Evolutionary conservation across 345 rosid genomes (phyloP).

Genomic region (Boechera retrofracta): DNA sequence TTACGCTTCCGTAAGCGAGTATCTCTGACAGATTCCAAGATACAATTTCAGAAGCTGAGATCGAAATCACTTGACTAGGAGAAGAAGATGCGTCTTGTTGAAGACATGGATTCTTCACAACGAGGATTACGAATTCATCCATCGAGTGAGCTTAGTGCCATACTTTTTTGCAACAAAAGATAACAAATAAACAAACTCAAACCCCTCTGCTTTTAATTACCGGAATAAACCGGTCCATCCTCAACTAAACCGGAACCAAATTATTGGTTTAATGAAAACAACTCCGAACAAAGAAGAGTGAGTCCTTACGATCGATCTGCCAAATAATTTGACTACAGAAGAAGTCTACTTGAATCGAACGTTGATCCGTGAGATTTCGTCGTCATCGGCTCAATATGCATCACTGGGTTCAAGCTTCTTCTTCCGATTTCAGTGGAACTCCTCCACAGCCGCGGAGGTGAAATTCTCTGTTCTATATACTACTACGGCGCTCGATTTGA

Average conservation of each 20-base stretch:
- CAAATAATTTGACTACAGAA: constrained; percentile 4
- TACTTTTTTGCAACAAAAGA: constrained; percentile 13
- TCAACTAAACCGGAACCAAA: neutral
- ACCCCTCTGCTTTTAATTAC: constrained; percentile 6
- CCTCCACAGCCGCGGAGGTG: constrained; percentile 90
- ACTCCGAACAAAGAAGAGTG: neutral
- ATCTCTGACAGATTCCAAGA: constrained; percentile 55
- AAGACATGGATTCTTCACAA: constrained; percentile 41
- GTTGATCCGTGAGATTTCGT: constrained; percentile 31
- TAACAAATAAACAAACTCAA: neutral
- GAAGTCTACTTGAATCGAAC: constrained; percentile 20
- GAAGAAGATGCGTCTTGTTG: constrained; percentile 36
- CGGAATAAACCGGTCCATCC: constrained; percentile 5
- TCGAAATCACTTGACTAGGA: constrained; percentile 26
- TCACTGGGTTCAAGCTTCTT: constrained; percentile 87
- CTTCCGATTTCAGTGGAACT: constrained; percentile 79
- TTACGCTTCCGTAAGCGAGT: constrained; percentile 50
- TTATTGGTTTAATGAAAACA: constrained; percentile 6
- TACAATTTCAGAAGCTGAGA: constrained; percentile 55
- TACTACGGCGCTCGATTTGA: constrained; percentile 1
- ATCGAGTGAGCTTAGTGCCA: constrained; percentile 55
- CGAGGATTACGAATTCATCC: constrained; percentile 50
- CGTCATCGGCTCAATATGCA: constrained; percentile 56
- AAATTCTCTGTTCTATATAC: neutral
- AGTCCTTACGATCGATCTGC: constrained; percentile 33